Evolutionary conservation across 2,329 filamentous ascomycete genomes (phyloP), one percentile per base, ranked within the genome.

Genomic region (Gaeumannomyces sp.): DNA sequence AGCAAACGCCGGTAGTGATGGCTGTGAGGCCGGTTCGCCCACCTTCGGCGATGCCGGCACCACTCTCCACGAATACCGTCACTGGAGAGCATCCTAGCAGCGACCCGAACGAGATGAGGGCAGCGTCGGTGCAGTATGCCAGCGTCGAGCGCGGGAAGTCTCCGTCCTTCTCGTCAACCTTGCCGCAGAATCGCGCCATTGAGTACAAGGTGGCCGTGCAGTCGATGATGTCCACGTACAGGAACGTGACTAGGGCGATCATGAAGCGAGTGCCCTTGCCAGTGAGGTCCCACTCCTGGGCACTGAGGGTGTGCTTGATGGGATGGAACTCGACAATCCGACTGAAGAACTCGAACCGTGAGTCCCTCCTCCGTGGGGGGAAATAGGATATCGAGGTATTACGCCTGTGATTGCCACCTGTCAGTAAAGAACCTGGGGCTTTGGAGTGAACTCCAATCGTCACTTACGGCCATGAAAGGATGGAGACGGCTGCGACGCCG

Each of bases 61-160:
- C 89, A 60, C 87, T 90, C 73, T 92, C 89, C 66, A 92, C 88
- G 74, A 90, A 92, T 3, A 88, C 88, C 0, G 90, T 92, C 0
- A 90, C 86, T 0, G 90, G 90, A 0, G 89, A 89, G 59, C 82
- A 85, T 3, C 89, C 90, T 65, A 92, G 81, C 0, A 93, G 78
- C 0, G 87, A 84, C 4, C 89, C 88, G 61, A 92, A 84, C 0
- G 88, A 89, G 68, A 92, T 91, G 66, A 87, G 88, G 19, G 87
- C 75, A 1, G 89, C 89, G 68, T 93, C 89, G 4, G 85, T 86
- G 70, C 84, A 89, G 74, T 92, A 93, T 1, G 93, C 93, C 38
- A 94, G 78, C 0, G 92, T 92, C 2, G 90, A 93, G 57, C 92
- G 88, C 63, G 93, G 91, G 68, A 97, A 97, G 73, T 96, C 92